phyloP scores from a whole-genome alignment of 345 rosid species.

The Salix arbutifolia region DNA sequence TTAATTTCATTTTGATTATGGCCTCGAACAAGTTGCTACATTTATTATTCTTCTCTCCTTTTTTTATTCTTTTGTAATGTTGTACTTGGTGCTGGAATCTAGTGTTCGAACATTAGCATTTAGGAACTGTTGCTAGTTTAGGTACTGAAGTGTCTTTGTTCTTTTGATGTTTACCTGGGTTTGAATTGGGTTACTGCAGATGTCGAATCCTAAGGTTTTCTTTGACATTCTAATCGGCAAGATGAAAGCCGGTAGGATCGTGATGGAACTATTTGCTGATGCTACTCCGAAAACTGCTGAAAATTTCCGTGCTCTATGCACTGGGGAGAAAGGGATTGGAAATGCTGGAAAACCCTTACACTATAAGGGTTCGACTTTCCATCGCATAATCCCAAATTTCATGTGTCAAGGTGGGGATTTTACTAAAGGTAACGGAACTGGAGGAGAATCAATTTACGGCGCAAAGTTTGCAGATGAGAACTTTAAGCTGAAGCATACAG shows the following conservation, averaged over 20 bases:
- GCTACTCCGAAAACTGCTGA: constrained; percentile 67
- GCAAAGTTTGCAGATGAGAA: constrained; percentile 68
- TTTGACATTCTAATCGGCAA: constrained; percentile 70
- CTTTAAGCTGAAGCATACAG: constrained; percentile 70
- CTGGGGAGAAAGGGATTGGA: constrained; percentile 75
- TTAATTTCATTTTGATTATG: too few species aligned
- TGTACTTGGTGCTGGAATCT: too few species aligned
- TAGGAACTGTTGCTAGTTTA: too few species aligned
- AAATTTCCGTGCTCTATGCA: constrained; percentile 76
- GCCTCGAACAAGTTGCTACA: too few species aligned
- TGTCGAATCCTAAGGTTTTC: constrained; percentile 71
- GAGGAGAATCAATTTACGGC: constrained; percentile 83
- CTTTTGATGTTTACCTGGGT: too few species aligned
- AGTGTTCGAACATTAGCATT: too few species aligned
- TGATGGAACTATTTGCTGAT: constrained; percentile 81
- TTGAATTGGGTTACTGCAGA: constrained; percentile 21
- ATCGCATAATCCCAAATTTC: constrained; percentile 77
- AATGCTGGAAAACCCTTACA: constrained; percentile 52
- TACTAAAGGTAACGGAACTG: constrained; percentile 76
- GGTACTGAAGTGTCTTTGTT: too few species aligned
- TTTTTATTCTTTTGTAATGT: too few species aligned
- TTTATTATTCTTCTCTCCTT: too few species aligned
- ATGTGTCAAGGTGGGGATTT: constrained; percentile 97
- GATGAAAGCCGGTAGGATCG: constrained; percentile 55
- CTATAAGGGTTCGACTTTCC: constrained; percentile 80